phyloP scores from a whole-genome alignment of 768 basidiomycete species.

The Macrolepiota albuminosa region DNA sequence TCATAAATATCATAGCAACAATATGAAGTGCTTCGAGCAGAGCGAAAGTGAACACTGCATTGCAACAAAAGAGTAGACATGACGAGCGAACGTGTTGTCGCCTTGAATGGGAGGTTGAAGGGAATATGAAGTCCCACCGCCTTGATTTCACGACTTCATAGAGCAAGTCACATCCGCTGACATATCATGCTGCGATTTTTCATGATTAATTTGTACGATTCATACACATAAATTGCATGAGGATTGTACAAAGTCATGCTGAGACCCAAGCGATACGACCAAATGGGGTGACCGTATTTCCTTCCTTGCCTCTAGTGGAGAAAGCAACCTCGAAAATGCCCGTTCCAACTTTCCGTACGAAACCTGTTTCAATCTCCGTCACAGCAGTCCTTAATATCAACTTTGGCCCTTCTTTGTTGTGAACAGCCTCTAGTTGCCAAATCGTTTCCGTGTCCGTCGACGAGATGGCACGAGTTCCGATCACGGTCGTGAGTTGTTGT shows the following conservation, averaged over 20 bases:
- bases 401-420: slow-evolving; percentile 9
- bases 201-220: background rate
- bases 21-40: background rate
- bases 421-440: slow-evolving; percentile 41
- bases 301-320: slow-evolving; percentile 29
- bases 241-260: background rate
- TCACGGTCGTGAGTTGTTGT: slow-evolving; percentile 41
- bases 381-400: slow-evolving; percentile 33
- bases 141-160: too few species aligned
- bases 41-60: background rate
- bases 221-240: background rate
- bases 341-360: slow-evolving; percentile 23
- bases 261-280: slow-evolving; percentile 43
- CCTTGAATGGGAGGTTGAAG: background rate
- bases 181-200: background rate
- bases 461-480: slow-evolving; percentile 35
- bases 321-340: slow-evolving; percentile 56
- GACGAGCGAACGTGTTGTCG: background rate
- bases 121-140: background rate
- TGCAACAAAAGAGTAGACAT: background rate
- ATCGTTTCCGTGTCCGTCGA: slow-evolving; percentile 18
- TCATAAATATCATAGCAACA: background rate
- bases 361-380: slow-evolving; percentile 28
- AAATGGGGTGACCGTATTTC: slow-evolving; percentile 38
- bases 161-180: background rate